Conservation (phyloP, 495 filamentous ascomycete genomes). For the Penicillium alfredii region DNA sequence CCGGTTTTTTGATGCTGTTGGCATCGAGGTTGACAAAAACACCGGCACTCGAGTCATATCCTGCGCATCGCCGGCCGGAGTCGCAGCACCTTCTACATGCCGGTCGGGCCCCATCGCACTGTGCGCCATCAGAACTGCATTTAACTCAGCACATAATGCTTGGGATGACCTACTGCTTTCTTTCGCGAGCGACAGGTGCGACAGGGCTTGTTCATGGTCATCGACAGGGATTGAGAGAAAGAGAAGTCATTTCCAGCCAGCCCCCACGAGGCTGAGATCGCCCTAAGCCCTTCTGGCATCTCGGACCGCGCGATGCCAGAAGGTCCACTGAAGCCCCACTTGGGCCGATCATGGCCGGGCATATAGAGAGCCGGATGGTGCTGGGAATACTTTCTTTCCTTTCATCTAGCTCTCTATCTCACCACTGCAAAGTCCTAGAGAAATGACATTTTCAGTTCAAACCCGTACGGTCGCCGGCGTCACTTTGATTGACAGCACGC, state of each 20-base stretch:
- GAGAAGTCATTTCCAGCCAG: no score
- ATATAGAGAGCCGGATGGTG: no score
- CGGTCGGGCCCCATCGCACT: conserved; percentile 2
- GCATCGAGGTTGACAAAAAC: conserved; percentile 5
- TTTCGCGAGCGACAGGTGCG: not conserved
- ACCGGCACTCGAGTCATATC: not conserved
- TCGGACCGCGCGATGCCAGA: conserved; percentile 4
- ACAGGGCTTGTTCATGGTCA: conserved; percentile 1
- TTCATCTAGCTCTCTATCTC: no score
- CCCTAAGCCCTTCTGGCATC: conserved; percentile 1
- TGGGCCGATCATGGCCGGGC: no score
- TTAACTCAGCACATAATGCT: no score
- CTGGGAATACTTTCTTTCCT: no score
- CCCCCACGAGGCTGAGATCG: not conserved
- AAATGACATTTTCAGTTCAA: not conserved
- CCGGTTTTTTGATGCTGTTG: not conserved
- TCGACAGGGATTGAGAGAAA: no score
- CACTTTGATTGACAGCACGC: conserved; percentile 37
- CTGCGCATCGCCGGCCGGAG: conserved; percentile 1
- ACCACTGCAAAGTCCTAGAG: no score
- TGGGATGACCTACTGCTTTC: conserved; percentile 5
- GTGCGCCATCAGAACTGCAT: no score
- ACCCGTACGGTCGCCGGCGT: conserved; percentile 17
- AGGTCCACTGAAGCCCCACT: no score
- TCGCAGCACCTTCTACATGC: not conserved